phyloP scores from a whole-genome alignment of 179 eudicot genomes.

The Spergularia azorica region DNA sequence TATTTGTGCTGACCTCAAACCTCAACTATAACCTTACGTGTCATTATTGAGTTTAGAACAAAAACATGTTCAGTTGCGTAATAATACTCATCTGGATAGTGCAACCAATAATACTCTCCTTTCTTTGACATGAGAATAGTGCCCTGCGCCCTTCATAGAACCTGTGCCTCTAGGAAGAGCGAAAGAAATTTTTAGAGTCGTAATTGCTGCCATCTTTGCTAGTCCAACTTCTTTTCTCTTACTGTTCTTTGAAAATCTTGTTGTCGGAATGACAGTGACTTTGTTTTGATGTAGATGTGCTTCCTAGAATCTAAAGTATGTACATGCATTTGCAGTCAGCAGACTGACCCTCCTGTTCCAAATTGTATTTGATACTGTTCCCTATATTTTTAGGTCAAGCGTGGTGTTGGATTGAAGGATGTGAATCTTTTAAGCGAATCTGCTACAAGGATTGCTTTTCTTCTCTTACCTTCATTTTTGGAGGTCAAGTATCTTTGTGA shows the following conservation, averaged over 20 bases:
- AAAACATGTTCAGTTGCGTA: too few relatives aligned
- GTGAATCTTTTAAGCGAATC: slow-evolving; percentile 46
- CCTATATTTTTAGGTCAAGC: slow-evolving; percentile 43
- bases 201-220: background rate
- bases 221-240: background rate
- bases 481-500: slow-evolving; percentile 42
- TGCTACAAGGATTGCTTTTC: slow-evolving; percentile 70
- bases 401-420: slow-evolving; percentile 26
- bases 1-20: too few relatives aligned
- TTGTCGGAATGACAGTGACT: background rate
- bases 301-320: slow-evolving; percentile 11
- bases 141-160: too few relatives aligned
- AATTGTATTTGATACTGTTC: background rate
- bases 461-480: slow-evolving; percentile 44
- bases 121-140: background rate
- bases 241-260: background rate
- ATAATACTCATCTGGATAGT: too few relatives aligned
- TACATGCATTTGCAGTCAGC: background rate
- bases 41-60: too few relatives aligned
- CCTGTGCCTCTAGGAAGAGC: too few relatives aligned
- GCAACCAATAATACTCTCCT: too few relatives aligned
- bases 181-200: background rate
- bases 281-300: background rate
- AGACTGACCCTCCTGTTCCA: slow-evolving; percentile 6
- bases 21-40: too few relatives aligned